Evolutionary conservation across 441 rosid species (phyloP), one percentile per base, ranked within the genome.

Genomic region (Gossypium lobatum): DNA sequence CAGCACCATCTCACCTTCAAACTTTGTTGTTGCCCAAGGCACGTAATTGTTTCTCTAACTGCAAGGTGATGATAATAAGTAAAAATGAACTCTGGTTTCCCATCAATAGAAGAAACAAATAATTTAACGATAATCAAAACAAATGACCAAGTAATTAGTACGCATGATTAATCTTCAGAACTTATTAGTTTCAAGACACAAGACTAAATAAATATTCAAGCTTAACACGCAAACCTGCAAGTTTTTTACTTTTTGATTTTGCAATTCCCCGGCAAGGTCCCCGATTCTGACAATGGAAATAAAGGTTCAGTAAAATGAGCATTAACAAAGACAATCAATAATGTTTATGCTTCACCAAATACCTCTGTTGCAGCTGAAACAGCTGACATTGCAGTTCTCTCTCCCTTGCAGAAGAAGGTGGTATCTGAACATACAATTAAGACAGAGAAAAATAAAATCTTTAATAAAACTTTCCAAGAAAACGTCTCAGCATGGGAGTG

Each of bases 331-430:
- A n/a, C 39, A 75, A 58, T 46, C 1, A 14, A 18, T 59, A 78
- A 60, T 23, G 55, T 50, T 65, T 65, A 60, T 71, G 63, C 31
- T 37, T 64, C 39, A 46, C 18, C 17, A 20, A 75, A 63, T 88
- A 91, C 99, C 91, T 90, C 79, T 89, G 93, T 78, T 93, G 97
- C 70, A 95, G 88, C 75, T 75, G 80, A 71, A 82, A 77, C 81
- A 88, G 80, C 84, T 85, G 89, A 68, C 90, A 80, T 76, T 86
- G 91, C 75, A 95, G 83, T 81, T 90, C 97, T 76, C 77, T 91
- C 81, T 95, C 97, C 78, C 87, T 81, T 11, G 78, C 45, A 20
- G 89, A 83, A 59, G 88, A 76, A 78, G 89, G 88, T 68, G 86
- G 70, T 37, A 52, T 74, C 99, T 95, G 83, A 77, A 83, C 39